Evolutionary conservation across 208 protist species (phyloP), one percentile per base, ranked within the genome.

Genomic region (Novymonas esmeraldas): DNA sequence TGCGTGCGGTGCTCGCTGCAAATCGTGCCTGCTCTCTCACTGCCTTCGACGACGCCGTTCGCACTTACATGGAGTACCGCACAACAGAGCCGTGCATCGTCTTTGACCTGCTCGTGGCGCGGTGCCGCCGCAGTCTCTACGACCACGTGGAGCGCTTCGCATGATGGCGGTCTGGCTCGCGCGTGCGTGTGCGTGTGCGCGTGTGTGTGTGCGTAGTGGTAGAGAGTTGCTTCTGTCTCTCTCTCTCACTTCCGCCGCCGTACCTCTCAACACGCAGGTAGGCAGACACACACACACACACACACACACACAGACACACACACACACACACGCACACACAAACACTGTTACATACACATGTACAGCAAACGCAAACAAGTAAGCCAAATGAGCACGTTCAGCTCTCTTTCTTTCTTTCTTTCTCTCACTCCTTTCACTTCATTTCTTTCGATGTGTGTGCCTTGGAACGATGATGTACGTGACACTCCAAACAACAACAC

Each of bases 71-170:
- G 29, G 76, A 56, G 3, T 90, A 79, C 64, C 33, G 70, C 29
- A 80, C 83, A 11, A 87, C 76, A 56, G 71, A 64, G 51, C 72
- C 72, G 22, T 82, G 73, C 46, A 42, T 63, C 13, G 79, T 79
- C 31, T 85, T 90, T 33, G 84, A 90, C 46, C 1, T 83, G n/a
- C 46, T 94, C 31, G 31, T 74, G 9, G 71, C 63, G 54, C 66
- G 73, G 33, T 91, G 86, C 62, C 89, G 89, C 41, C 33, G 59
- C 13, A 89, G 90, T 41, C 73, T 94, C 11, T 90, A 78, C 59
- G 82, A 89, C 38, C 88, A 94, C 60, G 56, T 94, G 33, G 85
- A 91, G 55, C 82, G 79, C 45, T 94, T 86, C 50, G 71, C 73
- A 42, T 92, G 42, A 63, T 22, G 76, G 78, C 33, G n/a, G n/a